Conservation (phyloP, 1,139 yeast species). For the Protomyces arabidopsidicola region DNA sequence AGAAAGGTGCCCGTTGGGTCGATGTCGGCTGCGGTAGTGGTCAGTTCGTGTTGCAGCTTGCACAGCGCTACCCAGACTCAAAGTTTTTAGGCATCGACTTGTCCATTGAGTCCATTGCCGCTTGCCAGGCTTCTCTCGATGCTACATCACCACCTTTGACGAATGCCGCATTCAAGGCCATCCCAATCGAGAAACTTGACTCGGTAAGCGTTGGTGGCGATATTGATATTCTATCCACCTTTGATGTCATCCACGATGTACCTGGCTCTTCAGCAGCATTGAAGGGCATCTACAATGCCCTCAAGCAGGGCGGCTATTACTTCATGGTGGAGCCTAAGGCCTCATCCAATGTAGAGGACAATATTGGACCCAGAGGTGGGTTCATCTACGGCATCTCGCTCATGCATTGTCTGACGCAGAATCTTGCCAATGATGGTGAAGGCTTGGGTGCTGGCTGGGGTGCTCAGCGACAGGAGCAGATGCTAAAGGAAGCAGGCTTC, state of each 20-base stretch:
- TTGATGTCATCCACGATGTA: slow-evolving; percentile 2
- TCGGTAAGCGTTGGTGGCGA: not conserved
- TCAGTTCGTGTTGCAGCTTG: not conserved
- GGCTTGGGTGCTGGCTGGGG: slow-evolving; percentile 2
- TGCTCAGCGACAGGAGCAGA: not conserved
- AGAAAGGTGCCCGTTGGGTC: not conserved
- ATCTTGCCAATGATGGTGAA: slow-evolving; percentile 3
- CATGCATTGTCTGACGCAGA: slow-evolving; percentile 2
- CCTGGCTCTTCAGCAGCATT: not conserved
- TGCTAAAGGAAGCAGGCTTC: not conserved
- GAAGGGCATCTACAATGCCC: not conserved
- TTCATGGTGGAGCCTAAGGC: not conserved
- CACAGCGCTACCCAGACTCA: not conserved
- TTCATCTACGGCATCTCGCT: not conserved
- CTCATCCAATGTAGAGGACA: not conserved
- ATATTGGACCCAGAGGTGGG: not conserved
- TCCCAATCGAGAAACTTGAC: not conserved
- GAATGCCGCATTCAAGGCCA: not conserved
- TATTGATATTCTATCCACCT: not conserved
- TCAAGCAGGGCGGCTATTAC: not conserved
- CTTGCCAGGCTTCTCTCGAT: not conserved
- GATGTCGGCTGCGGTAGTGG: slow-evolving; percentile 2
- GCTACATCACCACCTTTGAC: not conserved
- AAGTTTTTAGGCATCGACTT: not conserved
- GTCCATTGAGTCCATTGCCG: not conserved